Conservation (phyloP, 2,329 filamentous ascomycete species). For the Talaromyces sp. region DNA sequence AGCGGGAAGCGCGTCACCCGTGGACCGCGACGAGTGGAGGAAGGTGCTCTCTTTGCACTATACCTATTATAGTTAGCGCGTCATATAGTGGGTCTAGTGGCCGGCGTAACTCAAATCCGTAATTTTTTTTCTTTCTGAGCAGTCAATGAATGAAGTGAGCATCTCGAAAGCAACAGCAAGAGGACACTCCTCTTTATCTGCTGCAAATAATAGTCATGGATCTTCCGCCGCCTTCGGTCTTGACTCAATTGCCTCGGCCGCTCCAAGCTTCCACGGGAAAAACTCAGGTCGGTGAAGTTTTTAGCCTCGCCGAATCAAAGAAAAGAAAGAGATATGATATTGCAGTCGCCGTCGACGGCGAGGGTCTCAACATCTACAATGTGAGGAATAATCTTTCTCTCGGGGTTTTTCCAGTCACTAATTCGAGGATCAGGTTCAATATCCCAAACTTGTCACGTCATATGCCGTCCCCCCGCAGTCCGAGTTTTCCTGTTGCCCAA, state of each 20-base stretch:
- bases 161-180: neutral
- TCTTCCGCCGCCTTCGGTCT: slow-evolving; percentile 39
- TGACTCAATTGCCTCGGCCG: slow-evolving; percentile 44
- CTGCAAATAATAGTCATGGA: slow-evolving; percentile 31
- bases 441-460: slow-evolving; percentile 55
- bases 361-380: slow-evolving; percentile 59
- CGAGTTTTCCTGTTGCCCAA: slow-evolving; percentile 53
- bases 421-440: slow-evolving; percentile 49
- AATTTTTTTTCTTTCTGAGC: slow-evolving; percentile 9
- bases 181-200: neutral
- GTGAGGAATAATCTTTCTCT: slow-evolving; percentile 33
- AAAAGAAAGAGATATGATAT: slow-evolving; percentile 61
- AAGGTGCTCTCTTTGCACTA: neutral
- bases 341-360: slow-evolving; percentile 55
- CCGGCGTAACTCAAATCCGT: slow-evolving; percentile 9
- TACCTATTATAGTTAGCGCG: neutral
- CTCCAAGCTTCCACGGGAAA: slow-evolving; percentile 38
- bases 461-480: slow-evolving; percentile 59
- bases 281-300: slow-evolving; percentile 44
- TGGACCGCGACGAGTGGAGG: slow-evolving; percentile 5
- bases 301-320: slow-evolving; percentile 50
- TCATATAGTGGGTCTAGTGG: neutral
- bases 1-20: slow-evolving; percentile 12
- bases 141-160: neutral
- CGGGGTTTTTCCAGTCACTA: slow-evolving; percentile 1